A percentile compares a stretch with the other conserved stretches of the same genome.
These are phyloP conservation scores for Salix caprea DNA, from an alignment of 345 rosid species.

Conservation along the genomic window DNA sequence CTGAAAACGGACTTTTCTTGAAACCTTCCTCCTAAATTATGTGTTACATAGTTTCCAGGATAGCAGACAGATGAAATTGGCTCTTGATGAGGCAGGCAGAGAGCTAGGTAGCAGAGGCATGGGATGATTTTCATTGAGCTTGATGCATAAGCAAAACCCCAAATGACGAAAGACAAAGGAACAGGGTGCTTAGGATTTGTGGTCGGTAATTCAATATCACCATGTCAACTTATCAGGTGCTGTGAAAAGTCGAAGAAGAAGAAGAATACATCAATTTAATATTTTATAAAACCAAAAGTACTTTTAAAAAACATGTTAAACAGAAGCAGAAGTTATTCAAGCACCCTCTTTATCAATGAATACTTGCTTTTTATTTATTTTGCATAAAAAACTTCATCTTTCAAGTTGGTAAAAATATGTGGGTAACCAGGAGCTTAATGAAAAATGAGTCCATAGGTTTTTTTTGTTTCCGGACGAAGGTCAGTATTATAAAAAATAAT, in stretches of 20 bases:
- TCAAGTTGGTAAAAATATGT: no score
- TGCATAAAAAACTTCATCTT: no score
- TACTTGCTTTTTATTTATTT: no score
- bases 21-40: background rate
- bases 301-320: no score
- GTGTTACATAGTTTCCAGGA: background rate
- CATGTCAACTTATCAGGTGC: no score
- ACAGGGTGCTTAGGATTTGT: background rate
- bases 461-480: background rate
- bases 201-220: no score
- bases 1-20: background rate
- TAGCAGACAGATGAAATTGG: background rate
- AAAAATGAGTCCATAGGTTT: background rate
- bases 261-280: no score
- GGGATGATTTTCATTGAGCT: background rate
- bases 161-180: background rate
- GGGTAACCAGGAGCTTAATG: background rate
- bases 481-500: no score
- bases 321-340: no score
- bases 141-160: background rate
- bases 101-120: background rate
- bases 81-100: background rate
- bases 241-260: no score
- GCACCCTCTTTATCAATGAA: no score
- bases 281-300: no score